phyloP scores from a whole-genome alignment of 2,329 filamentous ascomycete genomes.

The Bisporella sp. region DNA sequence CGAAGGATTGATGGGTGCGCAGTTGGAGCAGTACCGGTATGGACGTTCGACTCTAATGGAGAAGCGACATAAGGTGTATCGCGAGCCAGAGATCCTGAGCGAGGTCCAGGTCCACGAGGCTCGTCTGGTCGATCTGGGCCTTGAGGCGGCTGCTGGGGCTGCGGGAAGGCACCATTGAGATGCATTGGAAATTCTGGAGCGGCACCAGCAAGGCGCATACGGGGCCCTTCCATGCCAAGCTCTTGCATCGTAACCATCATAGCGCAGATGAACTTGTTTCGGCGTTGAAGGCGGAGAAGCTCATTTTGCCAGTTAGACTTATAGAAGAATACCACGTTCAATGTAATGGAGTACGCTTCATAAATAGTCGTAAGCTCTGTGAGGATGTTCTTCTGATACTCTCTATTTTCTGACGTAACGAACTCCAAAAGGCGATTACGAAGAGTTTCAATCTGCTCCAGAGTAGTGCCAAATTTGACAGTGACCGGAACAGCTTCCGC shows the following conservation, averaged over 20 bases:
- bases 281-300: slow-evolving; percentile 76
- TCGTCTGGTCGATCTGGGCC: slow-evolving; percentile 1
- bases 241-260: slow-evolving; percentile 71
- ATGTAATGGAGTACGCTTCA: slow-evolving; percentile 75
- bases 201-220: slow-evolving; percentile 25
- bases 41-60: slow-evolving; percentile 22
- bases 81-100: slow-evolving; percentile 22
- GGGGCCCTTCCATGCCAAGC: slow-evolving; percentile 28
- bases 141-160: slow-evolving; percentile 2
- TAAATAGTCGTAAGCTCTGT: slow-evolving; percentile 76
- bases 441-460: slow-evolving; percentile 75
- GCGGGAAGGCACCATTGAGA: slow-evolving; percentile 23
- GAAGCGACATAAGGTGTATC: slow-evolving; percentile 25
- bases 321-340: slow-evolving; percentile 96
- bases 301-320: slow-evolving; percentile 97
- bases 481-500: slow-evolving; percentile 79
- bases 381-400: slow-evolving; percentile 79
- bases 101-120: slow-evolving; percentile 21
- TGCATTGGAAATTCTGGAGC: slow-evolving; percentile 22
- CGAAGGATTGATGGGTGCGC: slow-evolving; percentile 47
- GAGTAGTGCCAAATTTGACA: slow-evolving; percentile 82
- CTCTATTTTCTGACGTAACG: slow-evolving; percentile 77
- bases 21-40: slow-evolving; percentile 19
- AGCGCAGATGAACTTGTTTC: slow-evolving; percentile 91
- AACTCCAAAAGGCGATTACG: slow-evolving; percentile 77